Conservation (phyloP, 768 basidiomycete genomes). For the Suillus cothurnatus region DNA sequence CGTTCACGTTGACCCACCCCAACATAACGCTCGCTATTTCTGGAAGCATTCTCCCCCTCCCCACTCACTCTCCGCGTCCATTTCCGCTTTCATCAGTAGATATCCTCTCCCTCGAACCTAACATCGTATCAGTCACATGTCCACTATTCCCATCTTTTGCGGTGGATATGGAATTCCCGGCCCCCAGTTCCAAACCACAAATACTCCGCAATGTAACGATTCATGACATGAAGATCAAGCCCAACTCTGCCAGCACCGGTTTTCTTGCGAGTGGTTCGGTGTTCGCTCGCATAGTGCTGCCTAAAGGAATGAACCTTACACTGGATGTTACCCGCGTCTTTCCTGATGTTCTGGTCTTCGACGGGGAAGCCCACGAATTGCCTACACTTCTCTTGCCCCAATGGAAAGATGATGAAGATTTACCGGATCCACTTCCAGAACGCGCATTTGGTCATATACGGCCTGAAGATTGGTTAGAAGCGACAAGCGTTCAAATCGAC, state of each 20-base stretch:
- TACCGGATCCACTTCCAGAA: conserved; percentile 69
- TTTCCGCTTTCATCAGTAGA: conserved; percentile 65
- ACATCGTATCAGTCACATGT: conserved; percentile 59
- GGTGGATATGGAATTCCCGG: conserved; percentile 58
- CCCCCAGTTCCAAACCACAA: conserved; percentile 61
- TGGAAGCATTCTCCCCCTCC: conserved; percentile 60
- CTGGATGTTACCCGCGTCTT: conserved; percentile 64
- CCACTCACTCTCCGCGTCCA: conserved; percentile 38
- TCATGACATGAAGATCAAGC: conserved; percentile 70
- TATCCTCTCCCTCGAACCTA: conserved; percentile 61
- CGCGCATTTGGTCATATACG: conserved; percentile 76
- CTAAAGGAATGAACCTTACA: conserved; percentile 66
- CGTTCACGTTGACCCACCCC: conserved; percentile 65
- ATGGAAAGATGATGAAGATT: conserved; percentile 43
- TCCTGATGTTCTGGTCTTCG: conserved; percentile 78
- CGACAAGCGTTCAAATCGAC: conserved; percentile 44
- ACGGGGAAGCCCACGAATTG: conserved; percentile 59
- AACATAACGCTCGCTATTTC: conserved; percentile 62
- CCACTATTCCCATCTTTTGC: conserved; percentile 55
- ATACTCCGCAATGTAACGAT: conserved; percentile 75
- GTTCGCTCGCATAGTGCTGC: conserved; percentile 65
- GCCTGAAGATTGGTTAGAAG: conserved; percentile 67
- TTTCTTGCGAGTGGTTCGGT: conserved; percentile 75
- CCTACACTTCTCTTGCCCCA: conserved; percentile 11
- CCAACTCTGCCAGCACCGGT: conserved; percentile 34